Conservation (phyloP, 2,329 filamentous ascomycete species). For the Fusarium drepaniforme region DNA sequence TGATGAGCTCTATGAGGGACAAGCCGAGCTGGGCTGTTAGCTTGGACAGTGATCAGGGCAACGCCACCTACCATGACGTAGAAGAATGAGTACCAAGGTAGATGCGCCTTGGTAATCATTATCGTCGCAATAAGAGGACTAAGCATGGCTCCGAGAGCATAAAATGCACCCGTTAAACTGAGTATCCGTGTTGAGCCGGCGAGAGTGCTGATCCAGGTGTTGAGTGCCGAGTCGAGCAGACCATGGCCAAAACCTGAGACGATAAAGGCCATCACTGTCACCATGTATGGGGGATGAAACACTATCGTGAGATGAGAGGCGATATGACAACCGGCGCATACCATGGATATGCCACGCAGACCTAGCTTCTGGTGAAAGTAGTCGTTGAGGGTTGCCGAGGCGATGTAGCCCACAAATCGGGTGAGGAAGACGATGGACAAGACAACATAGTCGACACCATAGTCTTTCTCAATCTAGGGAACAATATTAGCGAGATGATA, state of each 20-base stretch:
- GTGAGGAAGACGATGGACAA: not conserved
- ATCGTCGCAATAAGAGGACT: not conserved
- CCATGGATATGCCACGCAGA: not conserved
- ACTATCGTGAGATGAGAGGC: not conserved
- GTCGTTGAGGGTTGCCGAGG: not conserved
- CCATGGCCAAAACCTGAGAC: not conserved
- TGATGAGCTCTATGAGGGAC: not conserved
- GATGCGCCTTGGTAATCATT: not conserved
- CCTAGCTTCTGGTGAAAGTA: not conserved
- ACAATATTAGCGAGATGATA: not conserved
- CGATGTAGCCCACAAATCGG: not conserved
- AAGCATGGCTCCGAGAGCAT: not conserved
- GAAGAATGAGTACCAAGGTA: constrained; percentile 4
- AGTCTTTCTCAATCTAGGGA: not conserved
- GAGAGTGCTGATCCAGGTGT: not conserved
- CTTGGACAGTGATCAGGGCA: not conserved
- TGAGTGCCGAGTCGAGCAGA: not conserved
- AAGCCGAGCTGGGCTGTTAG: not conserved
- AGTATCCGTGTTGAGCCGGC: not conserved
- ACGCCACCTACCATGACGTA: not conserved
- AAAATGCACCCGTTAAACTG: constrained; percentile 1
- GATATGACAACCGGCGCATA: not conserved
- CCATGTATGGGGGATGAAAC: not conserved
- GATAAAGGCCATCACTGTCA: not conserved
- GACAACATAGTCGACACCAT: not conserved